phyloP scores from a whole-genome alignment of 2,329 filamentous ascomycete species.

The Xylariaceae sp. region DNA sequence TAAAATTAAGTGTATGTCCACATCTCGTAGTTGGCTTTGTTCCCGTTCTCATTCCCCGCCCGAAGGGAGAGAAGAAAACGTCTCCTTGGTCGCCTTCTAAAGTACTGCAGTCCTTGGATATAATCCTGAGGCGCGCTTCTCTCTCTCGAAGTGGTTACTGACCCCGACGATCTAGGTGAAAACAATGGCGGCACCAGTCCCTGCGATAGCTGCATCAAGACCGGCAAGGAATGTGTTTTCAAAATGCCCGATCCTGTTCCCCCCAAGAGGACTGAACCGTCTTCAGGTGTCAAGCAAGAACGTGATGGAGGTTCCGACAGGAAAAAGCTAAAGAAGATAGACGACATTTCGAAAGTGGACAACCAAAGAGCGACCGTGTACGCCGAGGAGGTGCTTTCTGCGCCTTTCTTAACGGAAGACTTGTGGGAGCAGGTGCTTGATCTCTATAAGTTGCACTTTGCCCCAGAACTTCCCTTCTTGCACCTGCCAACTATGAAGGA shows the following conservation, averaged over 20 bases:
- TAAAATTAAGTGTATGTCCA: constrained; percentile 73
- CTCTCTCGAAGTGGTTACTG: constrained; percentile 2
- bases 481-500: constrained; percentile 66
- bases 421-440: constrained; percentile 72
- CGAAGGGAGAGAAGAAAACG: background rate
- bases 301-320: constrained; percentile 50
- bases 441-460: constrained; percentile 72
- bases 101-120: background rate
- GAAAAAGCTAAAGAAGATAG: constrained; percentile 50
- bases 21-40: background rate
- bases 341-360: constrained; percentile 46
- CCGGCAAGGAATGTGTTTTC: constrained; percentile 65
- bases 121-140: background rate
- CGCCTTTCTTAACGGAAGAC: constrained; percentile 62
- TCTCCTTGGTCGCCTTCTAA: background rate
- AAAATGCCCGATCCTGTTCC: constrained; percentile 62
- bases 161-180: constrained; percentile 44
- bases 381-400: constrained; percentile 63
- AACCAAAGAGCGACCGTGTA: constrained; percentile 41
- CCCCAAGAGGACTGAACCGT: constrained; percentile 47
- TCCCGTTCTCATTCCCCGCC: background rate
- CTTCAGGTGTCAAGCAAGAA: constrained; percentile 43
- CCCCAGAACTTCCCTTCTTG: constrained; percentile 72
- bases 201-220: constrained; percentile 75
- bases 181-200: constrained; percentile 72